Base-by-base conservation (phyloP, 1,284 basidiomycete species). In the Moesziomyces sp. region DNA sequence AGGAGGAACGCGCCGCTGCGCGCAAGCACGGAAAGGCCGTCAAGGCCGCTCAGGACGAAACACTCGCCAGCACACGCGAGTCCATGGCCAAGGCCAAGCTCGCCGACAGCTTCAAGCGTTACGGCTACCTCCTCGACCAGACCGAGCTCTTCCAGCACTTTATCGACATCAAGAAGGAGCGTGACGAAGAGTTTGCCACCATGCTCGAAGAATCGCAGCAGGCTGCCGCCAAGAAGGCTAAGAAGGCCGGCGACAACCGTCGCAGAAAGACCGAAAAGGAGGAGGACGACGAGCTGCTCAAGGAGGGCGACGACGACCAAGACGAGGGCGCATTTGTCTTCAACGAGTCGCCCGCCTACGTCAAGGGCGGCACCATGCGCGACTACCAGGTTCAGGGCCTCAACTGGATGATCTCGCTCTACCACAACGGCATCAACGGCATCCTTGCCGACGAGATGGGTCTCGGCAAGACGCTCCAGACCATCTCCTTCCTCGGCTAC, bases 401-500 rank as follows among this genome's bases (percentile, higher is more conserved):
- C 33, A 98, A 98, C 84, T 95, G 95, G 95, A 93, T 98, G 93
- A 54, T 62, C 64, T 79, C 74, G 42, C 58, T 79, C 46, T 68
- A 71, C 50, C 72, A 70, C 56, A 75, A 80, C 66, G 83, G 80
- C 45, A 84, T 83, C 79, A 80, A 63, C 44, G 63, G 66, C 48
- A 61, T 58, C 5, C 82, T 84, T 10, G 83, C 83, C 13, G 83
- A 84, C 55, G 83, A 84, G 55, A 84, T 95, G 93, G 96, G 96
- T 86, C 90, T 99, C 35, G 96, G 97, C 40, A 99, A 99, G 88
- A 99, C 96, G 0, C 87, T 98, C 0, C 96, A 99, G 86, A 99
- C 95, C 0, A 97, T 99, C 78, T 92, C 96, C 0, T 99, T 99
- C 89, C 89, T 99, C 28, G 90, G 94, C 0, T 99, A 97, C 85